Conservation (phyloP, 345 rosid genomes). For the Salix purpurea region DNA sequence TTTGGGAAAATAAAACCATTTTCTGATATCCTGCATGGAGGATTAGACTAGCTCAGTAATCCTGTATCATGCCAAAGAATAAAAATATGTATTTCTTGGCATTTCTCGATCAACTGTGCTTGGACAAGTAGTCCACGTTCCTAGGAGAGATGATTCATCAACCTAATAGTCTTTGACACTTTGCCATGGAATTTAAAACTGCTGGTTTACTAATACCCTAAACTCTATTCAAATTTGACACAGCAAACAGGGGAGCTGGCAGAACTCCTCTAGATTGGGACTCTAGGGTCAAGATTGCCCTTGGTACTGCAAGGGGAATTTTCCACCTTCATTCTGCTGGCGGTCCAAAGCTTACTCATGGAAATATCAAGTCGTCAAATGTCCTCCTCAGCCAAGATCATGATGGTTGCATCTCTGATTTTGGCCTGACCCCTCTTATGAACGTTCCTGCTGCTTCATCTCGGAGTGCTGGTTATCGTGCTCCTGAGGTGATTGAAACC, state of each 20-base stretch:
- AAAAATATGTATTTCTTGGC: not conserved
- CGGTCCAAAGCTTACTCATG: conserved; percentile 73
- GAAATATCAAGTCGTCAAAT: conserved; percentile 81
- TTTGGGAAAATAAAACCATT: not conserved
- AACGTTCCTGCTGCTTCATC: conserved; percentile 53
- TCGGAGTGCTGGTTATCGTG: conserved; percentile 71
- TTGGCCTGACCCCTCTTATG: conserved; percentile 65
- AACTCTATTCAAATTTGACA: conserved; percentile 13
- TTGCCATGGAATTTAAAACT: not conserved
- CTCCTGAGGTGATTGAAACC: conserved; percentile 65
- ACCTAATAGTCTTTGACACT: not conserved
- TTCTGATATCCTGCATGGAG: not conserved
- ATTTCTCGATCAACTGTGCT: not conserved
- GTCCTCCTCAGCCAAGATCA: conserved; percentile 57
- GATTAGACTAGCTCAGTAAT: not conserved
- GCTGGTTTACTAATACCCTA: not conserved
- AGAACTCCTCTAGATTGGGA: conserved; percentile 68
- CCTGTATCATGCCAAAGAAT: not conserved
- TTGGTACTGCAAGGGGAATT: conserved; percentile 66
- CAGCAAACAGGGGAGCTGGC: conserved; percentile 57
- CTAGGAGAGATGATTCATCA: not conserved
- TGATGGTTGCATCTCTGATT: conserved; percentile 59
- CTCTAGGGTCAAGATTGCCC: conserved; percentile 58
- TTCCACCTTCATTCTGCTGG: conserved; percentile 66
- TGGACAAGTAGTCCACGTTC: not conserved